phyloP scores from a whole-genome alignment of 2,329 filamentous ascomycete species.

The Nemania abortiva region DNA sequence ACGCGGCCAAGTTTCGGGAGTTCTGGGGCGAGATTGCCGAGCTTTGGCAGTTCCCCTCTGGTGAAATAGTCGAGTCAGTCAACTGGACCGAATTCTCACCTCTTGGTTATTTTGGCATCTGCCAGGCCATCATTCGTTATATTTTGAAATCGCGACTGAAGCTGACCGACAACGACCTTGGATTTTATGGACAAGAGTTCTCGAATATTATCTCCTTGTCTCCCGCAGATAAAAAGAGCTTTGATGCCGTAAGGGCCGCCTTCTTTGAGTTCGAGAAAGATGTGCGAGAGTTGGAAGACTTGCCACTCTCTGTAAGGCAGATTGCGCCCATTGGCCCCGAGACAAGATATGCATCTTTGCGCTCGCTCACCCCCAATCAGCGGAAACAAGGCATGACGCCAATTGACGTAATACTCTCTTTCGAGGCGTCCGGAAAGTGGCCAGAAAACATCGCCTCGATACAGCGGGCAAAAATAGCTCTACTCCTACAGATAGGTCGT shows the following conservation, averaged over 20 bases:
- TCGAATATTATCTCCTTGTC: conserved; percentile 61
- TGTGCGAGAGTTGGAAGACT: conserved; percentile 80
- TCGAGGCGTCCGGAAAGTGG: conserved; percentile 94
- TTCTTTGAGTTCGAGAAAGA: conserved; percentile 82
- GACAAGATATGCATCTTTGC: conserved; percentile 78
- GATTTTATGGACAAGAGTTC: conserved; percentile 64
- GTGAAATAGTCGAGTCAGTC: conserved; percentile 90
- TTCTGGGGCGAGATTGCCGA: conserved; percentile 98
- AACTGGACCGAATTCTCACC: conserved; percentile 79
- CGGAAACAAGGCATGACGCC: conserved; percentile 63
- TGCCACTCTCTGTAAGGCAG: conserved; percentile 88
- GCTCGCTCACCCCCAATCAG: conserved; percentile 61
- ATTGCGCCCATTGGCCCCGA: conserved; percentile 78
- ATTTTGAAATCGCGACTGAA: conserved; percentile 77
- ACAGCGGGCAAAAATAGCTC: conserved; percentile 93
- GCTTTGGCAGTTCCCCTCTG: conserved; percentile 93
- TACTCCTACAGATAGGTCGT: conserved; percentile 80
- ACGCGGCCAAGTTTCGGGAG: conserved; percentile 82
- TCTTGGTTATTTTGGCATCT: conserved; percentile 66
- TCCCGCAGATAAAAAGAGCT: conserved; percentile 66
- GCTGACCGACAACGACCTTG: conserved; percentile 65
- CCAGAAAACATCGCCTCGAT: conserved; percentile 92
- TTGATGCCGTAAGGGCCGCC: conserved; percentile 75
- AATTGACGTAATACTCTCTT: conserved; percentile 86
- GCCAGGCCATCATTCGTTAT: conserved; percentile 83